Evolutionary conservation across 768 basidiomycete species (phyloP), one percentile per base, ranked within the genome.

Genomic region (Symmetrospora coprosmae): DNA sequence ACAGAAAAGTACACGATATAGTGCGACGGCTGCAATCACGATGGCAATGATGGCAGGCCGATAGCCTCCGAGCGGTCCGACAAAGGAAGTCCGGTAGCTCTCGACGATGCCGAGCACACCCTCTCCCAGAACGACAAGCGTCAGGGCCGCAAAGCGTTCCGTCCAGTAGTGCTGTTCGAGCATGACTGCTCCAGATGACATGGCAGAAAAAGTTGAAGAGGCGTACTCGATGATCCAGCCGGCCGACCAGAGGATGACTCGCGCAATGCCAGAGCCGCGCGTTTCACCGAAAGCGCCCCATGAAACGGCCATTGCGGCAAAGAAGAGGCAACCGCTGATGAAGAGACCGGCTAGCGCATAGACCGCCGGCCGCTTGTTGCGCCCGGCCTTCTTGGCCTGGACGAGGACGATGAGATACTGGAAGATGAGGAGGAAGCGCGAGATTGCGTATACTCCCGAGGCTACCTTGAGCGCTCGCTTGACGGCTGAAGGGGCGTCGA

Each of bases 81-180:
- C 38, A 31, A 50, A 30, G 33, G 33, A 39, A 39, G 9, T 11
- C 9, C 45, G 27, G n/a, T n/a, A 23, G 21, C 9, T n/a, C 9
- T 11, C 21, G 21, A 25, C 21, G 27, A 6, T 28, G 47, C 5
- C 5, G n/a, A 6, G 47, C 25, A 5, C 28, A 23, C 49, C 49
- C 38, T 50, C 49, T 13, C 49, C 49, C 49, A 50, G 31, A 16
- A 50, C 49, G 30, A 50, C 38, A 7, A 55, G 52, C 9, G 52
- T 55, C 8, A 55, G 39, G 16, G 52, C 52, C n/a, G 52, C 34
- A 19, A 55, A 55, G 25, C 52, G 52, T 23, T 55, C 52, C 27
- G 52, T 38, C 52, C 52, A 55, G 35, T 55, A 55, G 21, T 55
- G 34, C 2, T 38, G 23, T 19, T 55, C 52, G 14, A 55, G 23